A percentile compares a stretch with the other conserved stretches of the same genome.
Evolutionary conservation across 805 yeast genomes (phyloP).

Genomic region (Candida succiphila): DNA sequence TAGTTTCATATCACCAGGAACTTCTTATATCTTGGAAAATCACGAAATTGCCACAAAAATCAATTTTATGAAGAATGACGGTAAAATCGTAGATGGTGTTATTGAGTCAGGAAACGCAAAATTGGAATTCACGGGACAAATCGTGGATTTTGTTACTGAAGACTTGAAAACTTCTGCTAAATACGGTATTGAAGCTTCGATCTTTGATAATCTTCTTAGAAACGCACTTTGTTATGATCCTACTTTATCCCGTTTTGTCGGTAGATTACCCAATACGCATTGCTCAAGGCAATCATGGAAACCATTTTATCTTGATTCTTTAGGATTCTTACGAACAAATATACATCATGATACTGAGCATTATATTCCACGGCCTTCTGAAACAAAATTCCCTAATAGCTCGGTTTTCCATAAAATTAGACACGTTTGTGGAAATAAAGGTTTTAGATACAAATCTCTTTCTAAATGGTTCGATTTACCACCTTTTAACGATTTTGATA

Average conservation of each 20-base stretch:
- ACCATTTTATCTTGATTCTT: conserved; percentile 18
- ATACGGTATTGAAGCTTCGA: conserved; percentile 19
- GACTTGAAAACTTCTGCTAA: conserved; percentile 19
- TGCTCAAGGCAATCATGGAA: conserved; percentile 12
- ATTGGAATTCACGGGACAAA: conserved; percentile 17
- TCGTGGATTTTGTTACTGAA: conserved; percentile 18
- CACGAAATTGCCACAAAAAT: conserved; percentile 8
- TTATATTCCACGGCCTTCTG: background rate
- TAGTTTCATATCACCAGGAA: conserved; percentile 17
- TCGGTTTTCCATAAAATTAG: conserved; percentile 19
- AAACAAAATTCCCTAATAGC: conserved; percentile 19
- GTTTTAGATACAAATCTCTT: conserved; percentile 16
- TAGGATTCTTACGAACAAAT: conserved; percentile 16
- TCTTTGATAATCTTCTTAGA: conserved; percentile 18
- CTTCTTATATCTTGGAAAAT: conserved; percentile 7
- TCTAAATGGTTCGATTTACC: conserved; percentile 27
- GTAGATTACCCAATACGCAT: conserved; percentile 10
- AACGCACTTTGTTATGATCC: conserved; percentile 17
- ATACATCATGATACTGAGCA: background rate
- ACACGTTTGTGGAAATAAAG: conserved; percentile 15
- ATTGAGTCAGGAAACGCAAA: conserved; percentile 11
- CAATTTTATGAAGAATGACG: conserved; percentile 9
- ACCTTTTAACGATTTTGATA: conserved; percentile 23
- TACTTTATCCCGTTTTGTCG: conserved; percentile 12
- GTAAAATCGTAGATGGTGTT: conserved; percentile 8